These are phyloP conservation scores for Clarireedia monteithiana DNA, from an alignment of 2,329 filamentous ascomycete genomes.

Conservation along the genomic window DNA sequence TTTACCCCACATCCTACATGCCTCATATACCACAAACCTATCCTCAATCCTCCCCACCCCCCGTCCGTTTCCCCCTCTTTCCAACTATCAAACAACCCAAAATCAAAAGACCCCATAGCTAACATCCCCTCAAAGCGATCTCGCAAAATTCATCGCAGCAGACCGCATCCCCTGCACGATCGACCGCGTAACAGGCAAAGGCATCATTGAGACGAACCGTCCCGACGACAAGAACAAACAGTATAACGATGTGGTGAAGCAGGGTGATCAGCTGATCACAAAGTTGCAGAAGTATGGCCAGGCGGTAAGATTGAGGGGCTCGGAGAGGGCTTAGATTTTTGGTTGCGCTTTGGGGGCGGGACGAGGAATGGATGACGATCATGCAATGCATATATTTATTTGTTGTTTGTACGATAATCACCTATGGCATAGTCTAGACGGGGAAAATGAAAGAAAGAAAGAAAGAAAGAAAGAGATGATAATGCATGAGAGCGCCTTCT, in stretches of 20 bases:
- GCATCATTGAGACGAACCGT: slow-evolving; percentile 95
- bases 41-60: slow-evolving; percentile 9
- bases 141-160: slow-evolving; percentile 93
- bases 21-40: too few relatives aligned
- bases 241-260: slow-evolving; percentile 95
- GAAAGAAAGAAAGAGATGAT: too few relatives aligned
- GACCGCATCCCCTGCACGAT: slow-evolving; percentile 95
- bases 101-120: background rate
- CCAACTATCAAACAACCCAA: background rate
- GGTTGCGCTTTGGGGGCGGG: too few relatives aligned
- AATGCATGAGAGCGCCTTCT: too few relatives aligned
- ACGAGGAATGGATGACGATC: background rate
- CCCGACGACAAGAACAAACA: slow-evolving; percentile 99
- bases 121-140: slow-evolving; percentile 51
- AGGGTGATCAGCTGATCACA: slow-evolving; percentile 94
- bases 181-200: slow-evolving; percentile 91
- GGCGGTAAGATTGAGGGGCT: slow-evolving; percentile 86
- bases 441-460: too few relatives aligned
- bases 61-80: background rate
- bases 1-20: background rate
- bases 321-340: slow-evolving; percentile 60
- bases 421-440: too few relatives aligned
- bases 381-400: background rate
- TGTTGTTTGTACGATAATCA: background rate
- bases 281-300: slow-evolving; percentile 99